Evolutionary conservation across 441 rosid species (phyloP).

Genomic region (Cnidoscolus chayamansa): DNA sequence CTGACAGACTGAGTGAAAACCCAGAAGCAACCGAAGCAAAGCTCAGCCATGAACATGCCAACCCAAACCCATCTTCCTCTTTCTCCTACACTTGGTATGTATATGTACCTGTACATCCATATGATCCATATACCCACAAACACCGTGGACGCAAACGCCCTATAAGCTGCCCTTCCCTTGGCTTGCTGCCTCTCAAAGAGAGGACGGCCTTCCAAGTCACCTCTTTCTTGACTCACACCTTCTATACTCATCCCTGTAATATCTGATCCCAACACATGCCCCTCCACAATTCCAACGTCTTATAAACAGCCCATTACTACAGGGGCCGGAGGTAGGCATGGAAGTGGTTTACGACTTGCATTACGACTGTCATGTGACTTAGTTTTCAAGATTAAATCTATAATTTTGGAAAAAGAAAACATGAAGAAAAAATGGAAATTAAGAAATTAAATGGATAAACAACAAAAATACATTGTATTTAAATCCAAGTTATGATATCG

Average conservation of each 20-base stretch:
- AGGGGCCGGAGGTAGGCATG: too few relatives aligned
- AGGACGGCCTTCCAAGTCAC: background rate
- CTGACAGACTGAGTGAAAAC: constrained; percentile 36
- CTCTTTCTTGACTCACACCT: background rate
- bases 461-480: too few relatives aligned
- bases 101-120: constrained; percentile 33
- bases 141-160: constrained; percentile 34
- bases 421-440: too few relatives aligned
- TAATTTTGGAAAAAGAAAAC: too few relatives aligned
- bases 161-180: constrained; percentile 21
- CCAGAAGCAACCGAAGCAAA: constrained; percentile 53
- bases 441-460: too few relatives aligned
- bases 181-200: constrained; percentile 36
- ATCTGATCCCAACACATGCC: too few relatives aligned
- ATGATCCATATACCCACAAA: constrained; percentile 35
- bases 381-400: too few relatives aligned
- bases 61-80: constrained; percentile 43
- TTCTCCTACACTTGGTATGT: constrained; percentile 27
- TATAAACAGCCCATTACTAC: too few relatives aligned
- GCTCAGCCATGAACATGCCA: constrained; percentile 44
- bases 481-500: too few relatives aligned
- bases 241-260: background rate
- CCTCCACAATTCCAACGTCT: too few relatives aligned
- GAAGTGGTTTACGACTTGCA: too few relatives aligned
- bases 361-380: too few relatives aligned